Conservation (phyloP, 1,139 yeast genomes). For the Yamadazyma buinensis region DNA sequence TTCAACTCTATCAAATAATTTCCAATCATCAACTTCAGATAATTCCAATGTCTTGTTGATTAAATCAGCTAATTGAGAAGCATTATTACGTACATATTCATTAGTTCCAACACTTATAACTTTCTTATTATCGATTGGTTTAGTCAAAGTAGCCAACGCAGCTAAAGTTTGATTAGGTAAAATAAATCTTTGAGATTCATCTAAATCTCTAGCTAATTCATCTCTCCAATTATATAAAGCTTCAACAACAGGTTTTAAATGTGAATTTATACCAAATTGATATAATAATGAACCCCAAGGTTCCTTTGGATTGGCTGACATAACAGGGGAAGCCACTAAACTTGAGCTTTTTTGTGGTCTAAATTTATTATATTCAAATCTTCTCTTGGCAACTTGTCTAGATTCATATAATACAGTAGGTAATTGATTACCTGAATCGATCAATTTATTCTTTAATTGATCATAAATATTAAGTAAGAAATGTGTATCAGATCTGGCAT, state of each 20-base stretch:
- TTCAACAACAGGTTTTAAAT: constrained; percentile 55
- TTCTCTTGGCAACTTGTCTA: constrained; percentile 72
- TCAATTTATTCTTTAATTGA: constrained; percentile 60
- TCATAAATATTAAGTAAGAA: constrained; percentile 80
- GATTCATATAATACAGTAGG: constrained; percentile 68
- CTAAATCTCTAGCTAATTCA: constrained; percentile 61
- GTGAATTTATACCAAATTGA: constrained; percentile 62
- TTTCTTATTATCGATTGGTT: constrained; percentile 58
- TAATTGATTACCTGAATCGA: constrained; percentile 31
- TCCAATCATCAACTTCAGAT: constrained; percentile 29
- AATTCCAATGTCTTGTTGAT: constrained; percentile 37
- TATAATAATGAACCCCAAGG: constrained; percentile 60
- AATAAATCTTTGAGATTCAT: constrained; percentile 79
- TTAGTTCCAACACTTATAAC: constrained; percentile 52
- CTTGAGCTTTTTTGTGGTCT: constrained; percentile 41
- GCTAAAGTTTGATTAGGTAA: constrained; percentile 81
- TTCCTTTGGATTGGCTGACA: constrained; percentile 43
- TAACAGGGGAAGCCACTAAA: constrained; percentile 45
- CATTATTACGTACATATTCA: constrained; percentile 55
- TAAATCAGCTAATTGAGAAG: constrained; percentile 54
- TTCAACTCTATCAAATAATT: constrained; percentile 22
- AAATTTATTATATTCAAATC: constrained; percentile 72
- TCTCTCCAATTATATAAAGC: constrained; percentile 84
- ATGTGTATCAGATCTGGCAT: constrained; percentile 96
- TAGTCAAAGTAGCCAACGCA: constrained; percentile 49